phyloP scores from a whole-genome alignment of 805 yeast genomes.

The Schwanniomyces pseudopolymorphus region DNA sequence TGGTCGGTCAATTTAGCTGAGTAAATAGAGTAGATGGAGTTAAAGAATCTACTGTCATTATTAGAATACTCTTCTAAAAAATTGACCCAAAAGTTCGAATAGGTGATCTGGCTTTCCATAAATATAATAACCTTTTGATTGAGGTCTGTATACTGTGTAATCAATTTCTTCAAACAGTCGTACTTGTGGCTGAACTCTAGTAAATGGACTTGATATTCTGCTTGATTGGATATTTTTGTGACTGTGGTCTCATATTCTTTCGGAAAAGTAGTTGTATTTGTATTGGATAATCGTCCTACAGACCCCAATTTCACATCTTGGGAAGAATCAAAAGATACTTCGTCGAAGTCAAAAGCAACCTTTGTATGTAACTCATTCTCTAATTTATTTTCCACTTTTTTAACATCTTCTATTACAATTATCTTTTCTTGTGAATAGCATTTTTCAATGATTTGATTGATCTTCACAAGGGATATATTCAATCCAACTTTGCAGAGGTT shows the following conservation, averaged over 20 bases:
- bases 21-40: constrained; percentile 9
- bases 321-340: constrained; percentile 6
- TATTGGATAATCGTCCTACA: neutral
- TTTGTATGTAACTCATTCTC: constrained; percentile 2
- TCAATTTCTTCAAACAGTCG: constrained; percentile 1
- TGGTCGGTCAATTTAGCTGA: constrained; percentile 7
- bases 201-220: neutral
- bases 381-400: constrained; percentile 9
- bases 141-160: neutral
- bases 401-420: constrained; percentile 11
- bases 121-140: constrained; percentile 1
- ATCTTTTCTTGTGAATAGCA: constrained; percentile 11
- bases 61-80: constrained; percentile 3
- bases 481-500: constrained; percentile 11
- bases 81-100: constrained; percentile 8
- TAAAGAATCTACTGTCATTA: constrained; percentile 3
- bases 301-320: constrained; percentile 10
- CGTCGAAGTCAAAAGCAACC: constrained; percentile 3
- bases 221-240: neutral
- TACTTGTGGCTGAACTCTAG: constrained; percentile 5
- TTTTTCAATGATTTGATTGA: constrained; percentile 16
- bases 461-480: constrained; percentile 17
- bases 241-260: too few relatives aligned
- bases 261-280: too few relatives aligned
- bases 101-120: constrained; percentile 3